Evolutionary conservation across 352 stramenopile genomes (phyloP).

Genomic region (Phytophthora capsici): DNA sequence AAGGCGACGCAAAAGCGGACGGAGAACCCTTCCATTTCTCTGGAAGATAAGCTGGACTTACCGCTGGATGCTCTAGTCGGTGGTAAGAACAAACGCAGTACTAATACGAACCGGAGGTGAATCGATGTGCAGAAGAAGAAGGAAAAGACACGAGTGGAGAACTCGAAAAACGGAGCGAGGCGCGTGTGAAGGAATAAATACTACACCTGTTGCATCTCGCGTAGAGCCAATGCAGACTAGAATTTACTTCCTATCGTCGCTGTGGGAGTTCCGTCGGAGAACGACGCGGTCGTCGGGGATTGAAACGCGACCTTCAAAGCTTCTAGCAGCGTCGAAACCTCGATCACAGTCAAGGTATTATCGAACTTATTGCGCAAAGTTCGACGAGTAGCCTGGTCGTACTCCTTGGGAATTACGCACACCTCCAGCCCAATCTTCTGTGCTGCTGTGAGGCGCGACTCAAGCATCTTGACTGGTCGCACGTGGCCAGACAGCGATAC

Average conservation of each 20-base stretch:
- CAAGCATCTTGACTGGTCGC: constrained; percentile 84
- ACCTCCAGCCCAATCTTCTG: constrained; percentile 82
- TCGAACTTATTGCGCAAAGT: constrained; percentile 61
- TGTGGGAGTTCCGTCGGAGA: constrained; percentile 12
- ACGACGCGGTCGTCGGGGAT: constrained; percentile 20
- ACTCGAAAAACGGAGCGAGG: constrained; percentile 23
- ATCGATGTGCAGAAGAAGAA: constrained; percentile 22
- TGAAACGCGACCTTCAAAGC: constrained; percentile 68
- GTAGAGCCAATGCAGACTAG: constrained; percentile 20
- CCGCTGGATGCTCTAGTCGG: constrained; percentile 69
- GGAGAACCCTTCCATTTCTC: constrained; percentile 35
- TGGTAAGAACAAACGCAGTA: constrained; percentile 39
- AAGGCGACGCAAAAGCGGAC: constrained; percentile 31
- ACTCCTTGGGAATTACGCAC: constrained; percentile 74
- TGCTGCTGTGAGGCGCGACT: constrained; percentile 75
- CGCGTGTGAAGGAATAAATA: constrained; percentile 44
- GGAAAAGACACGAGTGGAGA: constrained; percentile 7
- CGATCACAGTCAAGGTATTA: constrained; percentile 59
- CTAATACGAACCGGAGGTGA: constrained; percentile 36
- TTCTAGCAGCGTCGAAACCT: constrained; percentile 70
- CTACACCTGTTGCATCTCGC: constrained; percentile 37
- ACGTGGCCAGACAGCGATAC: constrained; percentile 81
- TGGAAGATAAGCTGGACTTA: constrained; percentile 73
- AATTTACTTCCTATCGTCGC: constrained; percentile 18
- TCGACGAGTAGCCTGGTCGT: constrained; percentile 49